A percentile compares a stretch with the other conserved stretches of the same genome.
Evolutionary conservation across 2,329 filamentous ascomycete genomes (phyloP).

Genomic region (Rhinocladiella similis): DNA sequence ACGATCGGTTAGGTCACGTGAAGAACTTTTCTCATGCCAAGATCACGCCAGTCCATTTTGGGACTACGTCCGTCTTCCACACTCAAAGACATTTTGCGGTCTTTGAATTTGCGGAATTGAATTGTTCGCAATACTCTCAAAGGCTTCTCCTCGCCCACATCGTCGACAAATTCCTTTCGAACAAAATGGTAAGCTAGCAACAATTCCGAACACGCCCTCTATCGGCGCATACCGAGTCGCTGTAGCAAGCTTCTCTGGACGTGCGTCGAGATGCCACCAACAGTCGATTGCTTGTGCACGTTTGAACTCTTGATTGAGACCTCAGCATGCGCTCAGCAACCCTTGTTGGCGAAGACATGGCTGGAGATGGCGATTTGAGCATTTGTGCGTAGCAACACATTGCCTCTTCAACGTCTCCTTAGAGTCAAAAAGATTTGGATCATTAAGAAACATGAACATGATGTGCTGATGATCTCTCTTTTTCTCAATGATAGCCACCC

Average conservation of each 20-base stretch:
- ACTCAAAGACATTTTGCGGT: neutral
- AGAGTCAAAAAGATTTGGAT: constrained; percentile 76
- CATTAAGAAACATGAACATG: constrained; percentile 62
- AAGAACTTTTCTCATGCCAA: neutral
- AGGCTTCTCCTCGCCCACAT: neutral
- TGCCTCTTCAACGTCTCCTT: constrained; percentile 57
- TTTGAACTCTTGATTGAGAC: constrained; percentile 25
- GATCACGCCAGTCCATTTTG: neutral
- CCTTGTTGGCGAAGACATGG: constrained; percentile 20
- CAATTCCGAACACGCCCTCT: neutral
- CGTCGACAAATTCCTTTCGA: neutral
- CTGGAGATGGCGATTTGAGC: constrained; percentile 12
- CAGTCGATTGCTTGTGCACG: constrained; percentile 6
- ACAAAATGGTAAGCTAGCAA: constrained; percentile 26
- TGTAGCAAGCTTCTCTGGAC: neutral
- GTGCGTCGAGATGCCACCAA: constrained; percentile 11
- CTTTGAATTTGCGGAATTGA: neutral
- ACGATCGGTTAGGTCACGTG: neutral
- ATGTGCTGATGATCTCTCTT: constrained; percentile 88
- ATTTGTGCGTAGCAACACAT: constrained; percentile 5
- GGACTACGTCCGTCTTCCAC: neutral
- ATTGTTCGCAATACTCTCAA: neutral
- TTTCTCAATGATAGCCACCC: constrained; percentile 99
- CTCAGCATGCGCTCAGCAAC: constrained; percentile 4
- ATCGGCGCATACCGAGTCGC: neutral